Evolutionary conservation across 1,284 basidiomycete genomes (phyloP).

Genomic region (Meira nashicola): DNA sequence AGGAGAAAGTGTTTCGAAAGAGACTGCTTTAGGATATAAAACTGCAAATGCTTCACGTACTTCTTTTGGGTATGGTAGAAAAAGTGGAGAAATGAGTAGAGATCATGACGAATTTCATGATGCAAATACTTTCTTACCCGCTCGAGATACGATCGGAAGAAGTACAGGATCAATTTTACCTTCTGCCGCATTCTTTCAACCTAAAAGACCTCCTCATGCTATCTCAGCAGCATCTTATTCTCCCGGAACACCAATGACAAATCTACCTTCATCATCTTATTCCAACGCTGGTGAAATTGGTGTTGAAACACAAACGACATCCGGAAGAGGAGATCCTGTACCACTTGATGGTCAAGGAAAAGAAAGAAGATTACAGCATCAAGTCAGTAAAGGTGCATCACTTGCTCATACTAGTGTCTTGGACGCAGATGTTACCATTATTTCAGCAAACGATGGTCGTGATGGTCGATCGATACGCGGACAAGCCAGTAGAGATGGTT

Average conservation of each 20-base stretch:
- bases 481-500: slow-evolving; percentile 13
- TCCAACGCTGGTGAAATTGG: slow-evolving; percentile 3
- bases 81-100: too few relatives aligned
- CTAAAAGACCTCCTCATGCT: slow-evolving; percentile 23
- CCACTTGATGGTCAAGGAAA: background rate
- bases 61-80: background rate
- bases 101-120: too few relatives aligned
- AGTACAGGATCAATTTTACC: slow-evolving; percentile 29
- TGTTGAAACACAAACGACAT: background rate
- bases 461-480: background rate
- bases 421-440: too few relatives aligned
- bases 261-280: background rate
- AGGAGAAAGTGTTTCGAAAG: slow-evolving; percentile 6
- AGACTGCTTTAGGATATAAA: background rate
- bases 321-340: background rate
- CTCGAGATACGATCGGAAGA: slow-evolving; percentile 20
- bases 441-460: background rate
- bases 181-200: slow-evolving; percentile 35
- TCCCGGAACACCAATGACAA: background rate
- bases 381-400: background rate
- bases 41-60: background rate
- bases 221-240: slow-evolving; percentile 9
- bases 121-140: slow-evolving; percentile 8
- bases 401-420: background rate
- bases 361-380: background rate